Base-by-base conservation (phyloP, 768 basidiomycete genomes). In the Suillus subluteus region DNA sequence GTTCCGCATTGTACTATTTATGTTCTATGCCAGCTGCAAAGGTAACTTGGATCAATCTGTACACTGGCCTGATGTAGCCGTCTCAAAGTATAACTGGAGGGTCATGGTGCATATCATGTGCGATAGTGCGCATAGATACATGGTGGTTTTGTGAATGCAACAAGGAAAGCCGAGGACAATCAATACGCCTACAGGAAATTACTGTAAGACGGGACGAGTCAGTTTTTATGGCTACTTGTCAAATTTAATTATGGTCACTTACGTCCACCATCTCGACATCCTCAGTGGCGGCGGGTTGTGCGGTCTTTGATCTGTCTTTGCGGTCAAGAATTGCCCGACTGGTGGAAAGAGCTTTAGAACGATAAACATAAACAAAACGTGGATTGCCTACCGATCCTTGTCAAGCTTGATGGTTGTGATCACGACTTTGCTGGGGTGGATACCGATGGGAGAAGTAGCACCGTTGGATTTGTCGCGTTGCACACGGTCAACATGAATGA, bases 391-490 rank as follows among this genome's bases (percentile, higher is more conserved):
- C 91, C 91, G 84, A 82, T 95, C 94, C 80, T 94, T 96, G 82
- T 96, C 93, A 68, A 95, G 83, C 84, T 99, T 98, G 81, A 98
- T 88, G 74, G 83, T 92, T 71, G 90, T 89, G 78, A 99, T 95
- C 69, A 97, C 93, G 63, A 98, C 95, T 78, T 98, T 99, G 84
- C 92, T 94, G 66, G 97, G 96, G 86, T 97, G 92, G 73, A 99
- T 89, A 72, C 96, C 95, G 73, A 99, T 96, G 74, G 93, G 93
- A 66, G 91, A 88, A 64, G 95, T 89, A 67, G 96, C 91, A 70
- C 98, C 97, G 78, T 97, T 98, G 71, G 95, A 94, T 82, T 98
- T 98, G 85, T 99, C 97, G 72, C 95, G 89, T 80, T 92, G 91
- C 65, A 99, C 95, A 78, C 97, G 94, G 82, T 99, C 97, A 77